Conservation (phyloP, 176 grass and related monocot species). For the Juncus effusus region DNA sequence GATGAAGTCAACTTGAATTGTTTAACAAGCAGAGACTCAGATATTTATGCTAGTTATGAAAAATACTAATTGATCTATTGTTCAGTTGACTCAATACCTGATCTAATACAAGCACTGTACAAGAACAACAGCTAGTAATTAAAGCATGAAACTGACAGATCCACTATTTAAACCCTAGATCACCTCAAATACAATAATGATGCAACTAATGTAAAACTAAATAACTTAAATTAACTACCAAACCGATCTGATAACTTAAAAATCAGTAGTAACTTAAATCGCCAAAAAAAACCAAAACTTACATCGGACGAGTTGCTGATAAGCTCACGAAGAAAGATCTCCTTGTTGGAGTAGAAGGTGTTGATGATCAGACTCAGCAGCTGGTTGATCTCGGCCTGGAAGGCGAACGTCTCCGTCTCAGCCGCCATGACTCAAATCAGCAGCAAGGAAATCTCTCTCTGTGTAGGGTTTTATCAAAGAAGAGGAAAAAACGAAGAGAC, state of each 20-base stretch:
- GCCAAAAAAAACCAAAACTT: slow-evolving; percentile 3
- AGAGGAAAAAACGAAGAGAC: neutral
- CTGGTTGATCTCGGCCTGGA: slow-evolving; percentile 98
- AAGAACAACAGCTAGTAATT: too few species aligned
- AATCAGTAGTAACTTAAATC: neutral
- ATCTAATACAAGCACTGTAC: too few species aligned
- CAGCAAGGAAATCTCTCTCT: neutral
- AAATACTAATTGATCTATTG: too few species aligned
- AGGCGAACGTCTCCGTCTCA: slow-evolving; percentile 89
- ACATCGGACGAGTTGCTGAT: slow-evolving; percentile 93
- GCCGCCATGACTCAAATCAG: slow-evolving; percentile 47
- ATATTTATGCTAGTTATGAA: too few species aligned
- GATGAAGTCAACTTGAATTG: too few species aligned
- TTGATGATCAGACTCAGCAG: slow-evolving; percentile 92
- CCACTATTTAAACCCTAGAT: too few species aligned
- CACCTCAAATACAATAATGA: too few species aligned
- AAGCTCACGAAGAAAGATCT: slow-evolving; percentile 94
- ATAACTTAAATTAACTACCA: too few species aligned
- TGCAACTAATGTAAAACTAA: too few species aligned
- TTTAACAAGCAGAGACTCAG: too few species aligned
- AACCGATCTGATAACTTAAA: neutral
- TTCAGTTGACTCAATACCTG: too few species aligned
- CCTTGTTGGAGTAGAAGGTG: slow-evolving; percentile 99
- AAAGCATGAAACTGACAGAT: too few species aligned
- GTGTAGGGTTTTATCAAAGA: neutral